Evolutionary conservation across 2,329 filamentous ascomycete species (phyloP), one percentile per base, ranked within the genome.

Genomic region (Xylariomycetidae sp.): DNA sequence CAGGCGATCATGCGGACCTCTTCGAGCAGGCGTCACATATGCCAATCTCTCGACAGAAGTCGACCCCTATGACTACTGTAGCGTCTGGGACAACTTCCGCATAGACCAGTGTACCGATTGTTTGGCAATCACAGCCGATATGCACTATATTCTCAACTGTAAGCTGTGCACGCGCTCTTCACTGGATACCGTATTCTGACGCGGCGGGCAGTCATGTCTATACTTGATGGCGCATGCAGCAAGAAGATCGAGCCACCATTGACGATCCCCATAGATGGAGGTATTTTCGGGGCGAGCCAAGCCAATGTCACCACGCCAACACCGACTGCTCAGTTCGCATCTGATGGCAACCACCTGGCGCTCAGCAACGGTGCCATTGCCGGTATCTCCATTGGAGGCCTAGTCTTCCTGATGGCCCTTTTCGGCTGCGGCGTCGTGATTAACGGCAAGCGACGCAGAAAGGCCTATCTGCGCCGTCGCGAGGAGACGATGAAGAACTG

Each of bases 141-240:
- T 57, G 15, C 44, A 61, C 17, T 71, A 63, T 35, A 37, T 76
- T n/a, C 60, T 60, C 34, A 81, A 81, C 43, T 79, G 72, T 74
- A 53, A 28, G 62, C 57, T 15, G n/a, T n/a, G n/a, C n/a, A n/a
- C n/a, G n/a, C n/a, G n/a, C n/a, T 19, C 13, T 13, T 16, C 19
- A 5, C 12, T 14, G 19, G 17, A 14, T 33, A 13, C 34, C n/a
- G 18, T 23, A 10, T 19, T 13, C 40, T 49, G 22, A 48, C 37
- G 24, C 7, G 15, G 26, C 16, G n/a, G 12, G n/a, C 47, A 62
- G 45, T 56, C 36, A 29, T 45, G 13, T 43, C 44, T 6, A 31
- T 71, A 22, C 61, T 81, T 6, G 58, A 74, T 36, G 74, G 72
- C 13, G 75, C 70, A 6, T 81, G 77, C 45, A 49, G 63, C 32